Percentiles rank a stretch among this genome's conserved stretches.
Conservation (phyloP, 257 asterid genomes). For the Penstemon davidsonii region DNA sequence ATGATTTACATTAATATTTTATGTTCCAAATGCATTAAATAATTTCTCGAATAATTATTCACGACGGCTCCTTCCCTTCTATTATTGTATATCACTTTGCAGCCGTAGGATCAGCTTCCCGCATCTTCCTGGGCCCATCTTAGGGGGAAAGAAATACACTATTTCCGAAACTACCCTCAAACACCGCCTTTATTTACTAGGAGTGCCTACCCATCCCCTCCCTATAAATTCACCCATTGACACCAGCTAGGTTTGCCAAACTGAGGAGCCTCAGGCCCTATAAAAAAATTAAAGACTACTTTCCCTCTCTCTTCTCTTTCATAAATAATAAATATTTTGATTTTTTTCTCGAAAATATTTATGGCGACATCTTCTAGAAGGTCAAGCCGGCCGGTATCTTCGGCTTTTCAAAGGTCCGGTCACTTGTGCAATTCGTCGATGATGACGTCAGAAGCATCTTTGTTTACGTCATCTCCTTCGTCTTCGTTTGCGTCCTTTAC, state of each 20-base stretch:
- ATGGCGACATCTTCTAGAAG: conserved; percentile 27
- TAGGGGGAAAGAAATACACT: not conserved
- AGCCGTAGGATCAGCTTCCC: conserved; percentile 2
- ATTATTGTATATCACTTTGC: not conserved
- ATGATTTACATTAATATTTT: no score
- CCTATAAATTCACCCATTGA: conserved; percentile 28
- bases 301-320: not conserved
- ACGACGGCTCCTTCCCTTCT: not conserved
- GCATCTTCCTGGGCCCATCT: not conserved
- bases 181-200: not conserved
- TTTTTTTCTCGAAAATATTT: not conserved
- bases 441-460: not conserved
- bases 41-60: not conserved
- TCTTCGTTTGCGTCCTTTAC: conserved; percentile 50
- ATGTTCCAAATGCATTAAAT: no score
- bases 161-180: conserved; percentile 13
- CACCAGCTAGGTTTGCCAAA: conserved; percentile 37
- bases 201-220: not conserved
- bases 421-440: conserved; percentile 11
- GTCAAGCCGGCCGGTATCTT: conserved; percentile 4
- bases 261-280: conserved; percentile 27
- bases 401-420: not conserved
- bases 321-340: not conserved
- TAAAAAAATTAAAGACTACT: not conserved
- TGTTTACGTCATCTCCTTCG: conserved; percentile 30